Base-by-base conservation (phyloP, 345 rosid genomes). In the Lenwebbia sp. region DNA sequence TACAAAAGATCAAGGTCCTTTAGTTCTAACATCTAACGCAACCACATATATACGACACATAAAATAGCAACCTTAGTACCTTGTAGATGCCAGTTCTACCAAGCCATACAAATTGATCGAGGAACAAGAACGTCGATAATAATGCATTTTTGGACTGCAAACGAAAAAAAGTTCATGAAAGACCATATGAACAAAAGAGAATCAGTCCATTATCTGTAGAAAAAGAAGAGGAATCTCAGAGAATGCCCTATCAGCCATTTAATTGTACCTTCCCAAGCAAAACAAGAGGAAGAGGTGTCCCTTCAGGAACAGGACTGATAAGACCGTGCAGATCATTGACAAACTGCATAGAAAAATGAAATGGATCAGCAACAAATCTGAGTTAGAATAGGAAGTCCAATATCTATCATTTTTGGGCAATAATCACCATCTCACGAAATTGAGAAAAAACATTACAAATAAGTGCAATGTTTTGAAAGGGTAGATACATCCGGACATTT, bases 61-160 rank as follows among this genome's bases (percentile, higher is more conserved):
- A 82, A 57, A 30, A 6, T 56, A 82, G 85, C 74, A 83, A 76
- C 53, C 37, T 37, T 54, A 89, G 56, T 84, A 95, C 99, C 99
- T 98, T 94, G 86, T 95, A 96, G 81, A 98, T 93, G 65, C 99
- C 99, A 62, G 95, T 86, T 93, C 99, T 93, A 86, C 95, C 92
- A 87, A 98, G 98, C 99, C 99, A 98, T 74, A 96, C 98, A 62
- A 98, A 83, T 95, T 98, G 99, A 93, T 98, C 99, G 74, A 98
- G 98, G 87, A 98, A 98, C 89, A 95, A 91, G 95, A 95, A 98
- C 57, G 96, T 93, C 47, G 97, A 95, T 87, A 94, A 82, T 58
- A 96, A 85, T 0, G 99, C 99, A 93, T 98, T 94, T 88, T 96
- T 96, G 14, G 98, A 96, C 99, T 98, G 96, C 84, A 91, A 84